Percentiles rank a stretch among this genome's conserved stretches.
Conservation (phyloP, 2,329 filamentous ascomycete species). For the Grosmannia penicillata region DNA sequence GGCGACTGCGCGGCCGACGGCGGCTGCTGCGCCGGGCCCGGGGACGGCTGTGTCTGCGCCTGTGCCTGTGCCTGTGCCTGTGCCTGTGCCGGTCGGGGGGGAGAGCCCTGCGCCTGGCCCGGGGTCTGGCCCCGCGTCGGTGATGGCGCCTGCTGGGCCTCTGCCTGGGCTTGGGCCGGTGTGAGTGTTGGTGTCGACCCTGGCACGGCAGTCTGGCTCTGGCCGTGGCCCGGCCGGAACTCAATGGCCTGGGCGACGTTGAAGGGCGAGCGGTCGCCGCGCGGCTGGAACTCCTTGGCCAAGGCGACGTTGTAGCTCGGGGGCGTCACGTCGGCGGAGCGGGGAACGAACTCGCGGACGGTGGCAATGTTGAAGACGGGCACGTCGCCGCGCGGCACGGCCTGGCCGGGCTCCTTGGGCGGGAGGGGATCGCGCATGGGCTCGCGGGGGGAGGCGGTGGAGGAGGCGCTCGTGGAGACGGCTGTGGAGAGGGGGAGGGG, state of each 20-base stretch:
- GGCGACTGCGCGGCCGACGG: too few species aligned
- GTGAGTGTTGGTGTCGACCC: background rate
- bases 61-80: background rate
- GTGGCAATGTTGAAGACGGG: constrained; percentile 39
- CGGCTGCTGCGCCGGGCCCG: too few species aligned
- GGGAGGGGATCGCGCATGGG: constrained; percentile 1
- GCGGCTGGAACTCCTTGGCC: constrained; percentile 8
- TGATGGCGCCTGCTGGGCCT: background rate
- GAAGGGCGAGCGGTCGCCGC: constrained; percentile 10
- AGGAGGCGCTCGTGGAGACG: constrained; percentile 7
- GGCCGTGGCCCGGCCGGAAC: constrained; percentile 10
- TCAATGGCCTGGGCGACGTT: constrained; percentile 11
- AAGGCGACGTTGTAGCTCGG: constrained; percentile 5
- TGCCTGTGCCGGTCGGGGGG: constrained; percentile 2
- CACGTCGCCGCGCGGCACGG: constrained; percentile 5
- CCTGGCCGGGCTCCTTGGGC: constrained; percentile 3
- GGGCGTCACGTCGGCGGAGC: constrained; percentile 3
- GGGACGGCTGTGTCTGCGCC: too few species aligned
- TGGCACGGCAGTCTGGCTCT: constrained; percentile 4
- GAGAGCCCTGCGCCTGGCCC: background rate
- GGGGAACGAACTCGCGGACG: constrained; percentile 26
- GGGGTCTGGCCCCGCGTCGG: background rate
- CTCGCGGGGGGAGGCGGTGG: constrained; percentile 8
- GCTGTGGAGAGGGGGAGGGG: too few species aligned
- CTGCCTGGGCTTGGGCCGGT: background rate